phyloP scores from a whole-genome alignment of 2,329 filamentous ascomycete genomes.

The Fusarium protoensiforme region DNA sequence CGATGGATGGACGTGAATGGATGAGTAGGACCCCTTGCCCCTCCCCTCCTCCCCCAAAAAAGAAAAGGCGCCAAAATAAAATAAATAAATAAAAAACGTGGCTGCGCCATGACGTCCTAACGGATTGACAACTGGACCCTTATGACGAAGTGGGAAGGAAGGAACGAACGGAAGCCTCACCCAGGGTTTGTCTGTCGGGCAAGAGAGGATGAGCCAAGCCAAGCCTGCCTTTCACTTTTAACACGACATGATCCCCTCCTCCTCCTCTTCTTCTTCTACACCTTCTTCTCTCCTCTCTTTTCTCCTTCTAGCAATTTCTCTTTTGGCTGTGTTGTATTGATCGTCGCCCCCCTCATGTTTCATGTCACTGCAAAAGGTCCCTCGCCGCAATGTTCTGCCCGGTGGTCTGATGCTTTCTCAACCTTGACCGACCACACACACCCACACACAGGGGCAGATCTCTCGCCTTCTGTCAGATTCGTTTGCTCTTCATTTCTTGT shows the following conservation, averaged over 20 bases:
- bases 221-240: background rate
- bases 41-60: background rate
- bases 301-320: background rate
- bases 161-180: background rate
- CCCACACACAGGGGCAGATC: background rate
- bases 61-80: background rate
- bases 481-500: background rate
- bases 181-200: no score
- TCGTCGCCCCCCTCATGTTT: background rate
- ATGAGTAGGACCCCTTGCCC: background rate
- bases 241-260: background rate
- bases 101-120: conserved; percentile 35
- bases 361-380: background rate
- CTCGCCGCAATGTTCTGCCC: conserved; percentile 19
- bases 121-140: conserved; percentile 27
- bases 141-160: conserved; percentile 26
- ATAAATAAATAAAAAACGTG: conserved; percentile 9
- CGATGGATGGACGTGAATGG: background rate
- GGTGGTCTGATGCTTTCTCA: conserved; percentile 12
- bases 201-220: background rate
- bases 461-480: background rate
- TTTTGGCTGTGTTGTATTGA: background rate
- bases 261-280: background rate
- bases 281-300: background rate
- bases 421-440: background rate